Evolutionary conservation across 106 monocot genomes (phyloP).

Genomic region (Chionographis japonica): DNA sequence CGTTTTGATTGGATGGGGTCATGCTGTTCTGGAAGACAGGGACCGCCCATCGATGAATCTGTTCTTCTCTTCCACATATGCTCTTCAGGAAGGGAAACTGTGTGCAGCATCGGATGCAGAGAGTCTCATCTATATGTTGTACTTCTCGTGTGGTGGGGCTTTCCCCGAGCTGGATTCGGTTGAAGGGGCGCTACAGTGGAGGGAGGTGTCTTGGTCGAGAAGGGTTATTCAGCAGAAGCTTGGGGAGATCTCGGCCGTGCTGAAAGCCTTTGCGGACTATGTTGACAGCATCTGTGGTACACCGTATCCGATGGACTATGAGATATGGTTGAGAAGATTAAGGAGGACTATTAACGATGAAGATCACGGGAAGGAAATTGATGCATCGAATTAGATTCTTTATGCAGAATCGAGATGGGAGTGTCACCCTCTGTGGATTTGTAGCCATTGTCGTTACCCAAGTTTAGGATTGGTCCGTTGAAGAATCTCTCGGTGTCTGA

Average conservation of each 20-base stretch:
- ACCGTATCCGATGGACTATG: conserved; percentile 83
- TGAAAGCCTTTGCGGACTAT: conserved; percentile 98
- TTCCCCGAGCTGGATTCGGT: conserved; percentile 79
- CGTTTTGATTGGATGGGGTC: conserved; percentile 91
- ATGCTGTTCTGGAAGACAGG: conserved; percentile 84
- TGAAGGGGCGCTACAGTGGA: conserved; percentile 87
- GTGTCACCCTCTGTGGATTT: not conserved
- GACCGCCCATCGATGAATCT: conserved; percentile 83
- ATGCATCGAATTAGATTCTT: conserved; percentile 25
- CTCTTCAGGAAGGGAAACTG: conserved; percentile 84
- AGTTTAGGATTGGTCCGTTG: too few relatives aligned
- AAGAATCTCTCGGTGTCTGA: too few relatives aligned
- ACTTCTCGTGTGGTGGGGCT: conserved; percentile 72
- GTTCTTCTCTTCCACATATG: conserved; percentile 81
- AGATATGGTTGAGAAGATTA: conserved; percentile 91
- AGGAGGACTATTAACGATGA: conserved; percentile 68
- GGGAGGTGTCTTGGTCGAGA: conserved; percentile 80
- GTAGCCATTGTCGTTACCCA: too few relatives aligned
- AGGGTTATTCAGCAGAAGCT: conserved; percentile 91
- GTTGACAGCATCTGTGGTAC: conserved; percentile 96
- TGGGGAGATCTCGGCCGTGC: conserved; percentile 81
- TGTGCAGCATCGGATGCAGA: conserved; percentile 95
- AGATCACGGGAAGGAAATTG: conserved; percentile 80
- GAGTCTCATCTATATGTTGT: conserved; percentile 82
- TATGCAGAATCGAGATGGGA: not conserved